Conservation (phyloP, 345 rosid species). For the Erysimum cheiranthoides region DNA sequence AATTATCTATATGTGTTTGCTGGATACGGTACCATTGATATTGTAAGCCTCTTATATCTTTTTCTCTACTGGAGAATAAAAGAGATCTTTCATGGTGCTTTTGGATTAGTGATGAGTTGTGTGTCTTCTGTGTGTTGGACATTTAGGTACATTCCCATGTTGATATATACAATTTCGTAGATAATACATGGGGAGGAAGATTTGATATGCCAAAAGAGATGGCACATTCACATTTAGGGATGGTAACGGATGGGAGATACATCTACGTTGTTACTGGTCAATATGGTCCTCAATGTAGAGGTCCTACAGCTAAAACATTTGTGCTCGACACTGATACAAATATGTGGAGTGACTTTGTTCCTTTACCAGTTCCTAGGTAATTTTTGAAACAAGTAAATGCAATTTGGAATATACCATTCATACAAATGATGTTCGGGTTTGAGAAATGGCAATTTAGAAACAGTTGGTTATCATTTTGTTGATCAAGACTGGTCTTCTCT, state of each 20-base stretch:
- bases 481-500: background rate
- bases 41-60: constrained; percentile 53
- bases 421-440: background rate
- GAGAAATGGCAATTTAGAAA: background rate
- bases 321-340: constrained; percentile 89
- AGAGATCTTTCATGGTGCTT: background rate
- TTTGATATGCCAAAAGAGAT: constrained; percentile 98
- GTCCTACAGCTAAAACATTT: constrained; percentile 82
- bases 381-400: constrained; percentile 15
- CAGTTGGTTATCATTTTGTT: constrained; percentile 12
- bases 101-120: background rate
- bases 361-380: constrained; percentile 91
- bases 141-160: constrained; percentile 91
- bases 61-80: background rate
- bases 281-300: constrained; percentile 95
- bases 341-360: constrained; percentile 69
- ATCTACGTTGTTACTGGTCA: constrained; percentile 87
- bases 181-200: constrained; percentile 87
- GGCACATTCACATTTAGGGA: constrained; percentile 99
- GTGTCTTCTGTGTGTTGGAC: constrained; percentile 3
- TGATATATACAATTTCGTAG: constrained; percentile 80
- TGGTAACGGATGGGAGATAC: constrained; percentile 93
- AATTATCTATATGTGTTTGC: constrained; percentile 86
- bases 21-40: constrained; percentile 85
- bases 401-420: background rate